Evolutionary conservation across 805 yeast genomes (phyloP).

Genomic region (Saccharomycopsis microspora): DNA sequence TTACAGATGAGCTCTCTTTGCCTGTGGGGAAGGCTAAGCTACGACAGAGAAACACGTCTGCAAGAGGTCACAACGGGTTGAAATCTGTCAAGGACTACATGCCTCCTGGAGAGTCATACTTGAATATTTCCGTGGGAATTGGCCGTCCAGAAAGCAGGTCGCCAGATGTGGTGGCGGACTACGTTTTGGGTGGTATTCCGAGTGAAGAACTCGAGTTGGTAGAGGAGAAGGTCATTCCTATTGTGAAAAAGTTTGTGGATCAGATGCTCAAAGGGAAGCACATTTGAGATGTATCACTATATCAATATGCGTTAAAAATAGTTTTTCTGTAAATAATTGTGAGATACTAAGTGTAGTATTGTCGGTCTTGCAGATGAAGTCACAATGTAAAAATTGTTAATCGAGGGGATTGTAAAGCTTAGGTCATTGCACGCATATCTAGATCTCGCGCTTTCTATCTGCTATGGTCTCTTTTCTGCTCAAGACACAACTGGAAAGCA

Average conservation of each 20-base stretch:
- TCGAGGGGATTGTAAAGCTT: too few species aligned
- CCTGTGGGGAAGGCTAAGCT: slow-evolving; percentile 56
- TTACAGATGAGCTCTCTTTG: slow-evolving; percentile 73
- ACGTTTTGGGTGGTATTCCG: slow-evolving; percentile 49
- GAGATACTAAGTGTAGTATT: too few species aligned
- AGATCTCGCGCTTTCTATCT: too few species aligned
- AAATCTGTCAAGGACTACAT: slow-evolving; percentile 38
- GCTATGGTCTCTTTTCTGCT: too few species aligned
- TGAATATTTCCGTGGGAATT: slow-evolving; percentile 68
- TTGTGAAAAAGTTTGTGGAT: slow-evolving; percentile 28
- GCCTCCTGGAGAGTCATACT: slow-evolving; percentile 35
- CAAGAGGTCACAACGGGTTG: slow-evolving; percentile 82
- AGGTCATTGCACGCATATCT: too few species aligned
- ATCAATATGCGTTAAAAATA: too few species aligned
- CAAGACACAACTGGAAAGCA: too few species aligned
- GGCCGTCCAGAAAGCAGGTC: slow-evolving; percentile 47
- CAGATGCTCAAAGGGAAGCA: slow-evolving; percentile 8
- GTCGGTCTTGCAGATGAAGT: too few species aligned
- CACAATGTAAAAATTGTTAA: too few species aligned
- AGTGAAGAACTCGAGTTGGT: slow-evolving; percentile 32
- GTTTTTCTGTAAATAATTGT: too few species aligned
- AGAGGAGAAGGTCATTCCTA: slow-evolving; percentile 29
- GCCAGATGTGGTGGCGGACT: slow-evolving; percentile 37
- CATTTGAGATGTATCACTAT: not conserved
- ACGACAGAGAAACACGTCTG: slow-evolving; percentile 46